phyloP scores from a whole-genome alignment of 768 basidiomycete species.

The Kwoniella newhampshirensis region DNA sequence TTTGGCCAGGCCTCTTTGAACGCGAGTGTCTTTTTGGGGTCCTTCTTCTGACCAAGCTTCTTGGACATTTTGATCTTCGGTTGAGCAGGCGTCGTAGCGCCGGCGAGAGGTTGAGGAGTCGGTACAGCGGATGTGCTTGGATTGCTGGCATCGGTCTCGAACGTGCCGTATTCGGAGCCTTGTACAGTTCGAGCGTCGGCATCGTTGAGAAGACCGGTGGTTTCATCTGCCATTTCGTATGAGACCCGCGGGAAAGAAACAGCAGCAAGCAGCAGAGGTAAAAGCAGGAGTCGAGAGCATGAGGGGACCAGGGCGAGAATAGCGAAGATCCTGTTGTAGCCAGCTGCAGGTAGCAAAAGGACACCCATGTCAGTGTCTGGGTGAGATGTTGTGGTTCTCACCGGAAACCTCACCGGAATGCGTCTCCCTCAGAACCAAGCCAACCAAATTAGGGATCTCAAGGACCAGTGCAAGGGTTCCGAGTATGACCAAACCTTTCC shows the following conservation, averaged over 20 bases:
- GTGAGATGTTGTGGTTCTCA: too few species aligned
- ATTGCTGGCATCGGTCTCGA: slow-evolving; percentile 50
- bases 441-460: slow-evolving; percentile 39
- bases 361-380: too few species aligned
- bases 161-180: slow-evolving; percentile 60
- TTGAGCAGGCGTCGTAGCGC: neutral
- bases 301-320: slow-evolving; percentile 57
- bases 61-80: slow-evolving; percentile 48
- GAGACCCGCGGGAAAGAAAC: slow-evolving; percentile 66
- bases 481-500: slow-evolving; percentile 28
- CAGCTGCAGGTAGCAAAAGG: slow-evolving; percentile 13
- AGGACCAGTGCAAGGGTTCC: slow-evolving; percentile 24
- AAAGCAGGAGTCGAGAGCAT: slow-evolving; percentile 34
- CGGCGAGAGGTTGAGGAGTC: slow-evolving; percentile 8
- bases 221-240: slow-evolving; percentile 59
- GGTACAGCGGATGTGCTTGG: neutral
- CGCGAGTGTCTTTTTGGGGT: slow-evolving; percentile 56
- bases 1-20: slow-evolving; percentile 71
- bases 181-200: slow-evolving; percentile 60
- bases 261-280: slow-evolving; percentile 56
- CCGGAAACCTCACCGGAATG: slow-evolving; percentile 40
- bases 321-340: slow-evolving; percentile 30
- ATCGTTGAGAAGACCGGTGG: slow-evolving; percentile 49
- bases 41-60: slow-evolving; percentile 42
- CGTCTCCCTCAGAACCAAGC: slow-evolving; percentile 30